These are phyloP conservation scores for Diaporthe nobilis DNA, from an alignment of 2,329 filamentous ascomycete genomes.

Conservation along the genomic window DNA sequence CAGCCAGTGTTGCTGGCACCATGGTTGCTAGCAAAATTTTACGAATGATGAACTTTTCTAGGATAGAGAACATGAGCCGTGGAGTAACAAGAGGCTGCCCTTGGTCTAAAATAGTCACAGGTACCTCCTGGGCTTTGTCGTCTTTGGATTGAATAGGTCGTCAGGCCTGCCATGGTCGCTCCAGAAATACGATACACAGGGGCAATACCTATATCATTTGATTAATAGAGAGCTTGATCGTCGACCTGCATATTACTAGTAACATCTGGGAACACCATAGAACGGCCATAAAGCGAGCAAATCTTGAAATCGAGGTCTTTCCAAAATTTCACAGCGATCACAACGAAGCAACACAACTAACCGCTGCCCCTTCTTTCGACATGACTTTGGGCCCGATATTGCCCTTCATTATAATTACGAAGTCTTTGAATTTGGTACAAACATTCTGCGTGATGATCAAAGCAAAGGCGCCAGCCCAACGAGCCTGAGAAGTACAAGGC, in stretches of 20 bases:
- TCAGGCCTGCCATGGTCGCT: background rate
- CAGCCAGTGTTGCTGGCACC: too few relatives aligned
- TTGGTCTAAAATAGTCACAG: background rate
- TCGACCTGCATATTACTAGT: background rate
- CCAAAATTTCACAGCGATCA: background rate
- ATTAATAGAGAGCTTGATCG: background rate
- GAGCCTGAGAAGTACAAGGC: too few relatives aligned
- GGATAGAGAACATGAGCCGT: background rate
- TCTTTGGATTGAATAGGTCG: background rate
- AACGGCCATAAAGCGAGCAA: background rate
- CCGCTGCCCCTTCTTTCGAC: too few relatives aligned
- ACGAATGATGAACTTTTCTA: conserved; percentile 1
- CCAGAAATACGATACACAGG: background rate
- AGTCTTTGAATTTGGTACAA: background rate
- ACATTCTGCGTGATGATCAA: background rate
- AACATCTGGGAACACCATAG: background rate
- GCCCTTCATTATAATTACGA: too few relatives aligned
- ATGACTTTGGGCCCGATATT: background rate
- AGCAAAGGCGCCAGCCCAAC: accelerated
- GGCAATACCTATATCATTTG: background rate
- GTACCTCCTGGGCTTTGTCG: background rate
- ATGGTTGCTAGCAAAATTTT: background rate
- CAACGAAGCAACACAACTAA: too few relatives aligned
- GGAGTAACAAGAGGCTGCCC: background rate
- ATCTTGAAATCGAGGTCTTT: background rate